Percentiles rank a stretch among this genome's conserved stretches.
These are phyloP conservation scores for Daucus carota DNA, from an alignment of 129 eudicot species.

Conservation along the genomic window DNA sequence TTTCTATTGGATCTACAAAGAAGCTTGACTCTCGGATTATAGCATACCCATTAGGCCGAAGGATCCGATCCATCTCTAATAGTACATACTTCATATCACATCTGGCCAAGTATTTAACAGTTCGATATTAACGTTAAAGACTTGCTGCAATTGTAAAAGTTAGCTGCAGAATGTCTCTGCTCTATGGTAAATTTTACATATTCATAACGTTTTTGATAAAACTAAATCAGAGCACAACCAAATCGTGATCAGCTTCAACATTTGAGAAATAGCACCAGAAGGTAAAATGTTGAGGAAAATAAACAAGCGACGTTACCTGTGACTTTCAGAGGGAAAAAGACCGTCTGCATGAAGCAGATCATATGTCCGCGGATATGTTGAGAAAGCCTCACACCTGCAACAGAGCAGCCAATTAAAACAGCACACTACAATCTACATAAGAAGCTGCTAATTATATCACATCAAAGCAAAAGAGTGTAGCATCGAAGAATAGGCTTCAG, in stretches of 20 bases:
- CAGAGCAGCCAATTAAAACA: constrained; percentile 4
- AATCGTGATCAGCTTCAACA: not conserved
- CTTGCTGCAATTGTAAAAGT: not conserved
- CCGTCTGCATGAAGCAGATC: constrained; percentile 92
- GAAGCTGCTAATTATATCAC: not conserved
- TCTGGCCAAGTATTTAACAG: constrained; percentile 27
- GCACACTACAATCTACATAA: not conserved
- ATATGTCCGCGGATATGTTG: constrained; percentile 92
- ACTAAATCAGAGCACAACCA: not conserved
- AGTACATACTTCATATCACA: constrained; percentile 88
- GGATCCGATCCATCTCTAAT: constrained; percentile 87
- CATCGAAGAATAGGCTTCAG: not conserved
- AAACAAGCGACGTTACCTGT: constrained; percentile 43
- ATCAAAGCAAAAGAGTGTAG: not conserved
- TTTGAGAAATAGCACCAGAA: not conserved
- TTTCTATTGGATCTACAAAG: constrained; percentile 57
- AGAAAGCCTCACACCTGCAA: constrained; percentile 92
- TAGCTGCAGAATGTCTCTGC: not conserved
- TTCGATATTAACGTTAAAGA: constrained; percentile 2
- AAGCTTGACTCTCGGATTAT: constrained; percentile 79
- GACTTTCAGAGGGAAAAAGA: constrained; percentile 94
- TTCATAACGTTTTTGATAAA: not conserved
- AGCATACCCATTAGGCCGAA: constrained; percentile 77
- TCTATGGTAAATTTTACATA: not conserved
- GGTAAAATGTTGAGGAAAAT: not conserved